phyloP scores from a whole-genome alignment of 1,284 basidiomycete genomes.

The Lentinus polychrous region DNA sequence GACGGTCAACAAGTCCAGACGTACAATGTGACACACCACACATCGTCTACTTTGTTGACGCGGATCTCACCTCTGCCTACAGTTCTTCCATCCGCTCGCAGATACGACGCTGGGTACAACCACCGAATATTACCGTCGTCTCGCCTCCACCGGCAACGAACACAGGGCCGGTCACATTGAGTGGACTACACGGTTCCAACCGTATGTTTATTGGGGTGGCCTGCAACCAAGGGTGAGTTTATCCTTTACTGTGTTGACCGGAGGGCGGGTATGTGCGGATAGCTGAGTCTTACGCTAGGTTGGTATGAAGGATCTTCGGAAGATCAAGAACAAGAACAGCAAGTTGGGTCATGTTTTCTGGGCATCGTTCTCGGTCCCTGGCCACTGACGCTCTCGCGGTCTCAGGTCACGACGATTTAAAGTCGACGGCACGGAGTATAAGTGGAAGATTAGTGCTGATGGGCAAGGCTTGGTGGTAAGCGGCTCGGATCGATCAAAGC shows the following conservation, averaged over 20 bases:
- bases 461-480: constrained; percentile 41
- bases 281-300: constrained; percentile 27
- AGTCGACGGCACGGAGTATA: constrained; percentile 42
- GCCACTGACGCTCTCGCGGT: constrained; percentile 2
- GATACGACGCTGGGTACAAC: constrained; percentile 38
- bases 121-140: constrained; percentile 39
- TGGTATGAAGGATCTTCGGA: constrained; percentile 41
- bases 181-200: constrained; percentile 40
- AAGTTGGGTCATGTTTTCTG: constrained; percentile 29
- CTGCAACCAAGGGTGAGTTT: not conserved
- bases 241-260: not conserved
- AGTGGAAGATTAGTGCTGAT: constrained; percentile 48
- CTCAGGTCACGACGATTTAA: constrained; percentile 50
- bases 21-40: constrained; percentile 36
- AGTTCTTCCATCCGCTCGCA: constrained; percentile 49
- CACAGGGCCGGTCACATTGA: constrained; percentile 48
- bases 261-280: not conserved
- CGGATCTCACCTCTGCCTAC: not conserved
- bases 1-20: constrained; percentile 31
- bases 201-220: constrained; percentile 39
- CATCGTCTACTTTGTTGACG: not conserved
- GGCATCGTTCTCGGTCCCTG: not conserved
- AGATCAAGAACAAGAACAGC: constrained; percentile 41
- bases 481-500: constrained; percentile 2
- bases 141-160: constrained; percentile 34